Evolutionary conservation across 2,329 filamentous ascomycete species (phyloP), one percentile per base, ranked within the genome.

Genomic region (Fusarium musae): DNA sequence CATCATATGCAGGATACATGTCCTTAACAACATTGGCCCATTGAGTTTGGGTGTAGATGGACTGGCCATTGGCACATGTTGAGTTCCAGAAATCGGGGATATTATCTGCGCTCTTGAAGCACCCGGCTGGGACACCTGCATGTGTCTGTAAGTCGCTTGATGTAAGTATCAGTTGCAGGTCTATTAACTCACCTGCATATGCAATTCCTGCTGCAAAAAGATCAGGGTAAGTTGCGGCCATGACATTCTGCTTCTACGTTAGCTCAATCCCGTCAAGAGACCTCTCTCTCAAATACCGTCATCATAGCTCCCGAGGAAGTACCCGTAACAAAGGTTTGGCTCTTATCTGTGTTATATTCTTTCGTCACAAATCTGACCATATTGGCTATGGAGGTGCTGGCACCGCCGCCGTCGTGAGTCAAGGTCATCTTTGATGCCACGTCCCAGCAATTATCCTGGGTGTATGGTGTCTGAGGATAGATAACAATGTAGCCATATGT

Each of bases 41-140:
- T 52, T 81, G 77, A 42, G 77, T 61, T 16, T 82, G 82, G 1
- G 83, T 84, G 59, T 82, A 79, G 34, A 82, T 83, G 63, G 83
- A 80, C 72, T 87, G 81, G 10, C 89, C 89, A 34, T 83, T 80
- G 3, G 88, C 83, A 77, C 89, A 91, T 10, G 84, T 83, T 66
- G 83, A 85, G 81, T 89, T 89, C 88, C 89, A 90, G 50, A 80
- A 82, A 10, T 82, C 85, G 59, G 80, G 84, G 2, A 84, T 83
- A 21, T 82, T 77, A 21, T 83, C 82, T 13, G 77, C 74, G 28
- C 81, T 79, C 57, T 76, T 79, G 77, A 89, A 89, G 79, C 88
- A 89, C n/a, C 87, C 87, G 32, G 85, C 87, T 0, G 88, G 85
- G 2, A 88, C 87, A 36, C 88, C 88, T 4, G n/a, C n/a, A n/a